Evolutionary conservation across 495 filamentous ascomycete genomes (phyloP).

Genomic region (Penicillium flavigenum): DNA sequence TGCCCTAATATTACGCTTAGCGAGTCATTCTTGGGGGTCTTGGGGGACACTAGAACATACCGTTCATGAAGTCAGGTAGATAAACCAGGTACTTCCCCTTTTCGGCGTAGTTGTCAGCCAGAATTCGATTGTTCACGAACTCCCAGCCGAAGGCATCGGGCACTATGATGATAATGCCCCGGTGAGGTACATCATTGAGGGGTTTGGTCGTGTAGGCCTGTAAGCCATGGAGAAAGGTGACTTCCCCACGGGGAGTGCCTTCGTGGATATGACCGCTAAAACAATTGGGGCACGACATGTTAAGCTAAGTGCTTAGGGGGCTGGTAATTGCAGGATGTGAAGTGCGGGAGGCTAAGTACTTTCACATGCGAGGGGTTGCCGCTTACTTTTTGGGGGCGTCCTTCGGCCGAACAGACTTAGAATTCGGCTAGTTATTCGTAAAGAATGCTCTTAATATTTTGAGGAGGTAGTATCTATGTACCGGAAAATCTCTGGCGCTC

Average conservation of each 20-base stretch:
- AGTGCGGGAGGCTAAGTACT: not conserved
- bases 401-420: too few relatives aligned
- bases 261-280: not conserved
- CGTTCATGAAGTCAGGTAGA: conserved; percentile 60
- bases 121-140: conserved; percentile 51
- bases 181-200: conserved; percentile 11
- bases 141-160: conserved; percentile 61
- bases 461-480: too few relatives aligned
- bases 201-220: not conserved
- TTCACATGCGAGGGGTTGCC: too few relatives aligned
- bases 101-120: conserved; percentile 54
- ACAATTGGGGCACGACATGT: not conserved
- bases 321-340: not conserved
- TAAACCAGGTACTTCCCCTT: conserved; percentile 51
- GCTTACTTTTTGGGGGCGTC: not conserved
- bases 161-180: conserved; percentile 54
- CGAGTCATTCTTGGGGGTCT: not conserved
- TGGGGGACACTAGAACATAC: conserved; percentile 29
- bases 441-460: too few relatives aligned
- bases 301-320: not conserved
- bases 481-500: too few relatives aligned
- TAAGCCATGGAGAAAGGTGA: not conserved
- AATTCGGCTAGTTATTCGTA: too few relatives aligned
- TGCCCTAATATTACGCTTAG: not conserved
- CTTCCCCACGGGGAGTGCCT: conserved; percentile 2